These are phyloP conservation scores for Hordeum vulgare DNA, from an alignment of 176 grass and related monocot species.

Conservation along the genomic window DNA sequence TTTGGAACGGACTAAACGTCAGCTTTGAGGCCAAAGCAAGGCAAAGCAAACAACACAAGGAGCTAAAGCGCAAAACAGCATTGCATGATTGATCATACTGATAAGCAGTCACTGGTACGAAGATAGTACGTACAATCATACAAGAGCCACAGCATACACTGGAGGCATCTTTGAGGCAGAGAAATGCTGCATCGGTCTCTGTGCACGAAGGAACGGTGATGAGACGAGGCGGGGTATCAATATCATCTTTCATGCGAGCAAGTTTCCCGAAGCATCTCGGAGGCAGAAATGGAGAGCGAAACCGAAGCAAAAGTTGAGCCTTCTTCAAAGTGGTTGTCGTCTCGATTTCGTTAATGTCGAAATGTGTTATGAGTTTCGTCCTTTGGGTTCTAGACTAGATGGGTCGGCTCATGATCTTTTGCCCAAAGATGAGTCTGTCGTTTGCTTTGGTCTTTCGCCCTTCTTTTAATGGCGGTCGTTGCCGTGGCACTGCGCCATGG, in stretches of 20 bases:
- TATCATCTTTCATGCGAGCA: background rate
- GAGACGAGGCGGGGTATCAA: background rate
- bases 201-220: background rate
- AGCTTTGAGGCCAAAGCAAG: constrained; percentile 5
- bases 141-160: background rate
- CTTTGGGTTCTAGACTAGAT: background rate
- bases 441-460: background rate
- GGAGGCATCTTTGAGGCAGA: background rate
- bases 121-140: too few species aligned
- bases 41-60: background rate
- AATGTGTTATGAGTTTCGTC: constrained; percentile 13
- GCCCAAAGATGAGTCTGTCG: background rate
- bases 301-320: background rate
- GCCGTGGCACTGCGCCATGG: background rate
- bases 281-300: background rate
- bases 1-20: background rate
- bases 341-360: background rate
- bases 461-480: background rate
- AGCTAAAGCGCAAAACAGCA: constrained; percentile 18
- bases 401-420: background rate
- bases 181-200: background rate
- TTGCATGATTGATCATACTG: background rate
- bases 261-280: constrained; percentile 5
- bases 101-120: background rate
- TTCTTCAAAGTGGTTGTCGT: background rate